Percentiles rank a stretch among this genome's conserved stretches.
Evolutionary conservation across 164 flowering plant genomes (phyloP).

Genomic region (Cinnamomum chago): DNA sequence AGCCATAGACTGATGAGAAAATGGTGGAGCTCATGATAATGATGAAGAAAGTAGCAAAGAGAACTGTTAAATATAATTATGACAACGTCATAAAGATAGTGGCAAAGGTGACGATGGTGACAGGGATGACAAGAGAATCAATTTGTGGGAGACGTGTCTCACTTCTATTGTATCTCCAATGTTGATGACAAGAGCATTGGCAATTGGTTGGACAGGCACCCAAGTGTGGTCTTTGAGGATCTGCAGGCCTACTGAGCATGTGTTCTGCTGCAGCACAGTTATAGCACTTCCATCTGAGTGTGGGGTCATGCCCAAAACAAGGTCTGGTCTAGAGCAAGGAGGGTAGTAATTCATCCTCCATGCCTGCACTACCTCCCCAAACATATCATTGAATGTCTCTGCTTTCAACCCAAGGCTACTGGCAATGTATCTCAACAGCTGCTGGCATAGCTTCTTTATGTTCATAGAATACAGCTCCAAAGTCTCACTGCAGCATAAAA

Average conservation of each 20-base stretch:
- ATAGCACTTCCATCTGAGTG: conserved; percentile 96
- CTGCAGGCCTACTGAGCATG: conserved; percentile 70
- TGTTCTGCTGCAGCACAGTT: conserved; percentile 77
- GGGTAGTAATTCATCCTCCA: conserved; percentile 95
- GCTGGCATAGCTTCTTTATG: conserved; percentile 55
- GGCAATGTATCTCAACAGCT: conserved; percentile 56
- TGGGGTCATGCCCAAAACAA: conserved; percentile 81
- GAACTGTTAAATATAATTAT: neutral
- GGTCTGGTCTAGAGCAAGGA: conserved; percentile 84
- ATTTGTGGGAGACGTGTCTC: conserved; percentile 8
- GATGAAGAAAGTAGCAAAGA: neutral
- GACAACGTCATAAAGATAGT: neutral
- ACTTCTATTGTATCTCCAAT: conserved; percentile 92
- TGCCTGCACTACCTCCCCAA: conserved; percentile 79
- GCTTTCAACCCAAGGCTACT: conserved; percentile 43
- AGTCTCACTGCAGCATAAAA: conserved; percentile 45
- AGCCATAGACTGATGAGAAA: too few relatives aligned
- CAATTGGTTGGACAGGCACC: conserved; percentile 66
- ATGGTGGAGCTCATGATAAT: too few relatives aligned
- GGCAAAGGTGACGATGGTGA: neutral
- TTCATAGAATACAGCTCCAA: conserved; percentile 57
- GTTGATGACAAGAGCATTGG: conserved; percentile 79
- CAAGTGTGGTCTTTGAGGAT: conserved; percentile 66
- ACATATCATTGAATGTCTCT: conserved; percentile 59
- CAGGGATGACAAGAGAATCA: neutral